phyloP scores from a whole-genome alignment of 129 eudicot species.

The Escallonia herrerae region DNA sequence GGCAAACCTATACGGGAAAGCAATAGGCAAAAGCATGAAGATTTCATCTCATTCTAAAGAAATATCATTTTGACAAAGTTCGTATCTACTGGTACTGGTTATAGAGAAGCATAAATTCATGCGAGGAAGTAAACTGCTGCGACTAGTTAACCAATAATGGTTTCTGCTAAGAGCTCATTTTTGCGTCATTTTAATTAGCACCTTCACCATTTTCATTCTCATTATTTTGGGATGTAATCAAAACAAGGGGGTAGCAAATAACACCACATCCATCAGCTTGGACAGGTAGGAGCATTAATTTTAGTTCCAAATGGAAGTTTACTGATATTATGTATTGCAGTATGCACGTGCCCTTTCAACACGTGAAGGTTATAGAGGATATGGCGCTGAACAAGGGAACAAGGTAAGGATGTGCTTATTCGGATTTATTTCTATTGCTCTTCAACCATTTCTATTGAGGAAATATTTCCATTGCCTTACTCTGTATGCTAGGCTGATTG shows the following conservation, averaged over 20 bases:
- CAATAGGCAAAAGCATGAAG: too few relatives aligned
- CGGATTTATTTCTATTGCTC: not conserved
- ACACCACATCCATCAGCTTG: not conserved
- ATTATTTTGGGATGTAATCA: not conserved
- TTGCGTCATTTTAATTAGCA: too few relatives aligned
- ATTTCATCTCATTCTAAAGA: too few relatives aligned
- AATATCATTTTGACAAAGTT: too few relatives aligned
- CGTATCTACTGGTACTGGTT: too few relatives aligned
- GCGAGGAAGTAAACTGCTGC: too few relatives aligned
- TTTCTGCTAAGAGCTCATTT: too few relatives aligned
- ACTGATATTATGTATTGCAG: conserved; percentile 22
- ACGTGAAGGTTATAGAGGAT: conserved; percentile 66
- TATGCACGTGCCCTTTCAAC: conserved; percentile 60
- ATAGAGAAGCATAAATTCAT: too few relatives aligned
- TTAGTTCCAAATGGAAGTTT: not conserved
- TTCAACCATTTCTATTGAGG: not conserved
- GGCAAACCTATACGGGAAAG: too few relatives aligned
- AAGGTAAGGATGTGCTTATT: conserved; percentile 26
- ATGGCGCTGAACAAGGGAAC: conserved; percentile 88
- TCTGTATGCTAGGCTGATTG: not conserved
- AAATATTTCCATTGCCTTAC: not conserved
- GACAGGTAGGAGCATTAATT: not conserved
- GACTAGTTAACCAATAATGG: too few relatives aligned
- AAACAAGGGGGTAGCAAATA: not conserved
- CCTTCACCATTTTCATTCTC: not conserved